Evolutionary conservation across 2,329 filamentous ascomycete species (phyloP).

Genomic region (Lachnellula hyalina): DNA sequence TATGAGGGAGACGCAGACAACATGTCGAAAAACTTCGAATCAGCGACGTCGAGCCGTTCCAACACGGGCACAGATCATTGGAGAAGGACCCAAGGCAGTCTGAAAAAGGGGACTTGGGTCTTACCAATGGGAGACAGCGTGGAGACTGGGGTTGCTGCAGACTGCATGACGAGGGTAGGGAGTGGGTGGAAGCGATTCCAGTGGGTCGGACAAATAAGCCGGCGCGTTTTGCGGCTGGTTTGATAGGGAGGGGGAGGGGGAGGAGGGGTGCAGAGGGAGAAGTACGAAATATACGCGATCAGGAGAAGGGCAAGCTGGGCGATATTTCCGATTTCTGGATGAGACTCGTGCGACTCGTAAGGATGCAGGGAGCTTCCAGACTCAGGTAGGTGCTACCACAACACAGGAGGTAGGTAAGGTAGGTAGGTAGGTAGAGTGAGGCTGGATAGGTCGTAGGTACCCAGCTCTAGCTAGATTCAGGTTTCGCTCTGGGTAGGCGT

Average conservation of each 20-base stretch:
- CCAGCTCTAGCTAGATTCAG: no score
- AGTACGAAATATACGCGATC: not conserved
- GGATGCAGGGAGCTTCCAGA: no score
- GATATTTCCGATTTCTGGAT: not conserved
- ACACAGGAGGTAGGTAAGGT: no score
- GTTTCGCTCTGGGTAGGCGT: no score
- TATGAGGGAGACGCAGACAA: not conserved
- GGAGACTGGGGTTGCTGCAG: constrained; percentile 17
- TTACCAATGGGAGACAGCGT: constrained; percentile 27
- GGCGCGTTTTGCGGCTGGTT: not conserved
- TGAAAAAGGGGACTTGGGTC: constrained; percentile 12
- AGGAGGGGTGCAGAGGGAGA: no score
- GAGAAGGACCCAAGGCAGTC: constrained; percentile 11
- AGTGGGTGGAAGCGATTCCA: not conserved
- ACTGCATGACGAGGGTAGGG: constrained; percentile 19
- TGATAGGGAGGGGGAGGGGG: no score
- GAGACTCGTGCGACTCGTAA: not conserved
- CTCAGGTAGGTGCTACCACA: no score
- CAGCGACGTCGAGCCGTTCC: constrained; percentile 23
- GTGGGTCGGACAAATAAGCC: not conserved
- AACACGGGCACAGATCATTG: constrained; percentile 23
- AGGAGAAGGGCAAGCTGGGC: not conserved
- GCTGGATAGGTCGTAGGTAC: no score
- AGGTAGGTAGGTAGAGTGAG: no score
- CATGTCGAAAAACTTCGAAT: constrained; percentile 8